Evolutionary conservation across 768 basidiomycete genomes (phyloP).

Genomic region (Ephemerocybe angulata): DNA sequence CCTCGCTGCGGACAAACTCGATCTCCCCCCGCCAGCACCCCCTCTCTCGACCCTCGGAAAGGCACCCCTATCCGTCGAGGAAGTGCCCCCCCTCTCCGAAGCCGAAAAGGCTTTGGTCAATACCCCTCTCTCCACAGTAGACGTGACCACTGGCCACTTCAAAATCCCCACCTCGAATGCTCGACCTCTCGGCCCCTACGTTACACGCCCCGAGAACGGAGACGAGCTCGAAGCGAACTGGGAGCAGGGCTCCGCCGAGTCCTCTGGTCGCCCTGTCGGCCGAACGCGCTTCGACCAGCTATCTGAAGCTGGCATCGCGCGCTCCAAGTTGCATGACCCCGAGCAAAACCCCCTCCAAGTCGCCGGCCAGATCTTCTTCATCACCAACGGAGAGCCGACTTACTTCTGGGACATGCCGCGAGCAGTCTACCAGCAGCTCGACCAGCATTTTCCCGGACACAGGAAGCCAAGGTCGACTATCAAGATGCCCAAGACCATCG

Average conservation of each 20-base stretch:
- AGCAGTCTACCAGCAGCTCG: conserved; percentile 70
- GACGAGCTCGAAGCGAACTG: conserved; percentile 56
- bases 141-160: conserved; percentile 58
- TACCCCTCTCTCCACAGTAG: conserved; percentile 56
- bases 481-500: conserved; percentile 59
- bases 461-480: conserved; percentile 36
- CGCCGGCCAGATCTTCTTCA: conserved; percentile 92
- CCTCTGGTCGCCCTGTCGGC: conserved; percentile 51
- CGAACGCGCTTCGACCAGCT: conserved; percentile 84
- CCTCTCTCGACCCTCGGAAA: conserved; percentile 34
- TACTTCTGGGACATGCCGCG: conserved; percentile 96
- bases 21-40: conserved; percentile 44
- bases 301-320: conserved; percentile 52
- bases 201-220: conserved; percentile 57
- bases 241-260: conserved; percentile 38
- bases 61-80: conserved; percentile 31
- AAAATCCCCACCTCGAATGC: conserved; percentile 77
- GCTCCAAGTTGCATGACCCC: conserved; percentile 42
- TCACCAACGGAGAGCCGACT: conserved; percentile 94
- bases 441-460: conserved; percentile 54
- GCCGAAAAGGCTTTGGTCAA: conserved; percentile 41
- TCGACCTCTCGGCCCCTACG: conserved; percentile 80
- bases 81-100: conserved; percentile 38
- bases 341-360: conserved; percentile 64
- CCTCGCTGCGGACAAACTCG: conserved; percentile 87